Evolutionary conservation across 768 basidiomycete species (phyloP), one percentile per base, ranked within the genome.

Genomic region (Suillus variegatus): DNA sequence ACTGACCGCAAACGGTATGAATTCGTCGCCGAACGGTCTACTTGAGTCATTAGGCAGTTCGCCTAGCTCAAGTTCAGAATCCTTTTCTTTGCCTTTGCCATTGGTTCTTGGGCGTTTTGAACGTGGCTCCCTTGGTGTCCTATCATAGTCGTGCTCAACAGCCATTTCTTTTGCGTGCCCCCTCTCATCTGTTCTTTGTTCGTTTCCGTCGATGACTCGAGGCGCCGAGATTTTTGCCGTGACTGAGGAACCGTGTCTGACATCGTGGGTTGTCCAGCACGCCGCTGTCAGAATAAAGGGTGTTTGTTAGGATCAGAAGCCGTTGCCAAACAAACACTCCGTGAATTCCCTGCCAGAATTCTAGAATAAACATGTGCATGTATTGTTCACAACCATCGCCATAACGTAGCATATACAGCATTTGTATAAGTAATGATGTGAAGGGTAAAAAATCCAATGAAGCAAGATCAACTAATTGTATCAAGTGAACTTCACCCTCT

Each of bases 281-380:
- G 43, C 25, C 32, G 6, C 46, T 52, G 25, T 18, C 56, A 25
- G 56, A 58, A 36, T 16, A 43, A 56, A 66, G 52, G 38, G 64
- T 58, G 68, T 61, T 73, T 75, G 73, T 76, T 73, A 75, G 68
- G 63, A 67, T 68, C 66, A 55, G 69, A 76, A 62, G 73, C 64
- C 22, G 57, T 69, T 71, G 71, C 74, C 70, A 72, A 72, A 71
- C 66, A 72, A 60, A 52, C 56, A 12, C 46, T n/a, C n/a, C 6
- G 20, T n/a, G 35, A 9, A 36, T 36, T 56, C 36, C 55, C 12
- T 56, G 36, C 28, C 28, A 28, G 32, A 1, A 32, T 32, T 32
- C 9, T n/a, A n/a, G n/a, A 25, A 49, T 22, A 8, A 52, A 25
- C 14, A 28, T 28, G 6, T 18, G 6, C 46, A 47, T 47, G 10